Evolutionary conservation across 140 eudicot genomes (phyloP).

Genomic region (Anethum foeniculum): DNA sequence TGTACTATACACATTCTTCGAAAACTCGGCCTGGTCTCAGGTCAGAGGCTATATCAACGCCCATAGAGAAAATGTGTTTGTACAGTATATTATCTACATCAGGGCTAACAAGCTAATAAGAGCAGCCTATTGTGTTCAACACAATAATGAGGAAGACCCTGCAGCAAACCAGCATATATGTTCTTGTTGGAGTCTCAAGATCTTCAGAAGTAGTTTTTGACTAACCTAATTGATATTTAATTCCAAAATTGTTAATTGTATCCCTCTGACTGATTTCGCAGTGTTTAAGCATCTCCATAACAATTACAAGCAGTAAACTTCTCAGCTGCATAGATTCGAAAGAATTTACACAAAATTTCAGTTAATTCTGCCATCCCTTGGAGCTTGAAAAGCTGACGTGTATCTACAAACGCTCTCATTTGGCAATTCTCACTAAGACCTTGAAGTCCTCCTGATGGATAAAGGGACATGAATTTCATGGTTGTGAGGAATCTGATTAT

Average conservation of each 20-base stretch:
- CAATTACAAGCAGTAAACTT: conserved; percentile 5
- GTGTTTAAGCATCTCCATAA: background rate
- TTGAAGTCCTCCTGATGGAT: background rate
- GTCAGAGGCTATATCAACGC: conserved; percentile 3
- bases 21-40: background rate
- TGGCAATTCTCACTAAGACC: background rate
- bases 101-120: conserved; percentile 1
- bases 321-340: conserved; percentile 1
- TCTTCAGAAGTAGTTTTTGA: background rate
- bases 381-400: background rate
- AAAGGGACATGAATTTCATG: background rate
- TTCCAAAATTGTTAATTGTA: conserved; percentile 5
- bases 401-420: background rate
- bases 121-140: conserved; percentile 8
- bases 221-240: background rate
- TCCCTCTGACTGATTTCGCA: background rate
- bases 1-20: conserved; percentile 5
- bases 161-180: background rate
- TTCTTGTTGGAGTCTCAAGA: background rate
- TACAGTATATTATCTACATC: conserved; percentile 16
- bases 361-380: conserved; percentile 1
- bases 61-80: background rate
- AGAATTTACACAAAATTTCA: background rate
- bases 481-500: background rate
- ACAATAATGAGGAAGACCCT: background rate